Base-by-base conservation (phyloP, 345 rosid genomes). In the Gossypium longicalyx region DNA sequence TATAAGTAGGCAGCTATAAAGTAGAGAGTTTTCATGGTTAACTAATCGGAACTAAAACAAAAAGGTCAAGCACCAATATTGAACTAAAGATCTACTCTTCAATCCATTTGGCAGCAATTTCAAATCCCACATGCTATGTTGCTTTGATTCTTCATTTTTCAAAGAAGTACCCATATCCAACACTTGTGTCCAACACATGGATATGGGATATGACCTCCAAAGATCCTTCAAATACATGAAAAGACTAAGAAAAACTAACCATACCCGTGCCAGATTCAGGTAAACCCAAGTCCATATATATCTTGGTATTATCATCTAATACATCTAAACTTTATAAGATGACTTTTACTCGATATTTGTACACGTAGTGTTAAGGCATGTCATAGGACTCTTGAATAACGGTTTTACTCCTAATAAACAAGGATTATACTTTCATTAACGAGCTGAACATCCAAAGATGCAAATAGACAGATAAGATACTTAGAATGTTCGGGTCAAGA, bases 1-100 rank as follows among this genome's bases (percentile, higher is more conserved):
- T 9, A 27, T 16, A 75, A 20, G 48, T 2, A 73, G 27, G 67
- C 67, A 72, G 49, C 57, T 70, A 22, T 60, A 56, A 63, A 53
- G 63, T 17, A 16, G 29, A 23, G 38, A 63, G 38, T 22, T 38
- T 53, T 19, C 34, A 41, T 22, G 9, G 47, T 58, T 3, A 41
- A 65, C 60, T 52, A 11, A 48, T 58, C 56, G 12, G 29, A 29
- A 34, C 54, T 59, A 41, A 41, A 17, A 63, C 49, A 17, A 23
- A 70, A 54, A 41, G 34, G 25, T 25, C 61, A 45, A 71, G 76
- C 56, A 70, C 67, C 41, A 48, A 8, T 59, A 19, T 47, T 19
- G 48, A 53, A 59, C 20, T 25, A 59, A 22, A 51, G 23, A 48
- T 64, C 52, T 15, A 25, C 23, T 48, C 22, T 48, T 47, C 4